Evolutionary conservation across 805 yeast genomes (phyloP), one percentile per base, ranked within the genome.

Genomic region (Dipodascus albidus): DNA sequence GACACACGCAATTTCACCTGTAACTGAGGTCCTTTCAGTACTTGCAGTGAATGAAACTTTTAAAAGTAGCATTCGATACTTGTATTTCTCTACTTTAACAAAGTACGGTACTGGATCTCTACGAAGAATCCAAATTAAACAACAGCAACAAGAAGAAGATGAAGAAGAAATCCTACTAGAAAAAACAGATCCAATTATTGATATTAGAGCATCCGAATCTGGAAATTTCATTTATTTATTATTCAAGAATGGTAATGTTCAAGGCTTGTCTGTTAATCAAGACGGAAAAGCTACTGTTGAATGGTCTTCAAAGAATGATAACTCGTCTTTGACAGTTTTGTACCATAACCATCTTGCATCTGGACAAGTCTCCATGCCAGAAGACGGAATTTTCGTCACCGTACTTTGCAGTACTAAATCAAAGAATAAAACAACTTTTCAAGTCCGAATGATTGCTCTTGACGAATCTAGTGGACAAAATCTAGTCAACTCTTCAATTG

Each of bases 401-500:
- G 58, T 59, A 11, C 53, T 58, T 3, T 52, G 48, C 20, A 38
- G 58, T 24, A 57, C 54, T 15, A 55, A 51, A 4, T 6, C 27
- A 4, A 21, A 62, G 60, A 3, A 56, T 53, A 31, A 54, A 48
- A 44, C 35, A 54, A 3, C 48, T 51, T 48, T 55, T 48, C 60
- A 60, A 42, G 57, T 59, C 3, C 49, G 60, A 23, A 6, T 56
- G 21, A 48, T 59, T 17, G 60, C 58, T n/a, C 42, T 60, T 22
- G 57, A 48, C 23, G 47, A 51, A 3, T 15, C 49, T 3, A 54
- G 50, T 21, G 53, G 53, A 15, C 21, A 44, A 3, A 58, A 58
- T 23, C 22, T 60, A 2, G 48, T 49, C 17, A 38, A 38, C 15
- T 20, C 50, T 2, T 47, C 49, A 23, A 58, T 55, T 8, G 49